Base-by-base conservation (phyloP, 2,329 filamentous ascomycete genomes). In the Aspergillus melleus region DNA sequence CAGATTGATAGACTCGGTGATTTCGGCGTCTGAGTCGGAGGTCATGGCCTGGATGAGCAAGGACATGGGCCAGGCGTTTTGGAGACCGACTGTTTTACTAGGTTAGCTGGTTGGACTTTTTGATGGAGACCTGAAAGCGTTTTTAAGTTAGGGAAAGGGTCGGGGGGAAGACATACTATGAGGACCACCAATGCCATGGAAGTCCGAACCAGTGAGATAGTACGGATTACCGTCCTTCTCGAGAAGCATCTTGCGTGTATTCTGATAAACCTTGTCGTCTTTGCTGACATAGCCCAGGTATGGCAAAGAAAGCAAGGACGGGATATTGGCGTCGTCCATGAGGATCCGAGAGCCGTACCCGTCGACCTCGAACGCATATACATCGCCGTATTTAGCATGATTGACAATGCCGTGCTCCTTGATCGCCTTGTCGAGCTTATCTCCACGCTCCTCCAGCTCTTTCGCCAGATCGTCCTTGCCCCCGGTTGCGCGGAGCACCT, bases 41-140 rank as follows among this genome's bases (percentile, higher is more conserved):
- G 95, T 99, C 84, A 95, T 92, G 2, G 91, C 92, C 76, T 97
- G 93, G 20, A 97, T 86, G 9, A 99, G 82, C 63, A 97, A 80
- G 73, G 91, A 95, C 92, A 99, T 98, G 0, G 95, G 95, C 95
- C 95, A 99, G 8, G 94, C 95, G 66, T 96, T 91, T 68, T 86
- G 81, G n/a, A 96, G 79, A 0, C 95, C 95, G 66, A 97, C 76
- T 90, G 70, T 87, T 12, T 36, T 2, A 36, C 86, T 6, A 85
- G 86, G 51, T 60, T 61, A 44, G 52, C 56, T 61, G 69, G 65
- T 47, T 44, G 54, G 5, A 8, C 39, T 9, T 16, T 14, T 20
- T 12, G 1, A 12, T n/a, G n/a, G 22, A 20, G 36, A 42, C 1
- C 11, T 36, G 32, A 36, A 11, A 11, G 16, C 24, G 12, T 11